Base-by-base conservation (phyloP, 495 filamentous ascomycete genomes). In the Letharia columbiana region DNA sequence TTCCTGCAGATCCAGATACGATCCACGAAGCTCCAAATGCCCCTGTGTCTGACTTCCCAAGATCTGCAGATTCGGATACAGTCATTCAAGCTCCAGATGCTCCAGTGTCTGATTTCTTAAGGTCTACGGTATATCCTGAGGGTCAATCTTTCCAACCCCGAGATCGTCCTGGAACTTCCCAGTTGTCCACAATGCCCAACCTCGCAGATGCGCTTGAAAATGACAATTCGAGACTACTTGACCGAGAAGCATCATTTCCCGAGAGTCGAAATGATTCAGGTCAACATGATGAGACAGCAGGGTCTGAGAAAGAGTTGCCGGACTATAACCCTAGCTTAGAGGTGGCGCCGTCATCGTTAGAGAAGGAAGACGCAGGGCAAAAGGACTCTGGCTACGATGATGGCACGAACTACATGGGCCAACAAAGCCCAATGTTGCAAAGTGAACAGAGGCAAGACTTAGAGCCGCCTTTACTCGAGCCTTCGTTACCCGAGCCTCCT, bases 71-170 rank as follows among this genome's bases (percentile, higher is more conserved):
- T 23, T 37, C 61, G 0, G 31, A 58, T 15, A 40, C 33, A 11
- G 15, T 35, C 17, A 42, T 60, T 49, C 60, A 66, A 47, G 44
- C 23, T 31, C 13, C 64, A 42, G 45, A 37, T 23, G 50, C 40
- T 49, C 61, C 68, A n/a, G 35, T 47, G 20, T 61, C 68, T 20
- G 61, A 61, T 1, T 70, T 65, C 28, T 50, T 61, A 4, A 54
- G 50, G 15, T 54, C 64, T 45, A 52, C 66, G 31, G 52, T 69
- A n/a, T 68, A 68, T 50, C 62, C 66, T 40, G 66, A 61, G 40
- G 58, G 59, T 9, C 37, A 28, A 49, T 50, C 63, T 42, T 61
- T 66, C 59, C 57, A 61, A 28, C 59, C 64, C 17, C 44, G 41
- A 47, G 44, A 40, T 56, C 28, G 13, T 41, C 17, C 35, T 7